These are phyloP conservation scores for Metschnikowia continentalis DNA, from an alignment of 805 yeast genomes.

Conservation along the genomic window DNA sequence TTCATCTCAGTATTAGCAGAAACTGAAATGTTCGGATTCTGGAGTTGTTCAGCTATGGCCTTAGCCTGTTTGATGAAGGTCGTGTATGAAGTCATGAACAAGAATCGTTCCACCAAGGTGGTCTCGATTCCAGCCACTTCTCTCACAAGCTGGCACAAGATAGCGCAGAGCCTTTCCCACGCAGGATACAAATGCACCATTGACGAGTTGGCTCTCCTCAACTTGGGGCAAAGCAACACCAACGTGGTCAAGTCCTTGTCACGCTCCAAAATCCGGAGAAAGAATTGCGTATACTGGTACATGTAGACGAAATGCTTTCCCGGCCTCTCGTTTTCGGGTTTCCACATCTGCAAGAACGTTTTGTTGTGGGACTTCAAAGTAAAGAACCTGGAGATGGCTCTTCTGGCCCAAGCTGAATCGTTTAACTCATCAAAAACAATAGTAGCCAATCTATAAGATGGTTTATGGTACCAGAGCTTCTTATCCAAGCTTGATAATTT, in stretches of 20 bases:
- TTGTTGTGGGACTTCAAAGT: constrained; percentile 64
- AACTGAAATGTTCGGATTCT: constrained; percentile 17
- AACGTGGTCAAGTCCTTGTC: constrained; percentile 57
- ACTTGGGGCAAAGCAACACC: constrained; percentile 58
- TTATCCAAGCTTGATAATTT: constrained; percentile 59
- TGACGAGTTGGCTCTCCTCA: constrained; percentile 74
- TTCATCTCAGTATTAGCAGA: constrained; percentile 34
- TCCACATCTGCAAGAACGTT: constrained; percentile 83
- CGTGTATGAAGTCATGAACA: constrained; percentile 18
- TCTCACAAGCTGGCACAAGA: constrained; percentile 50
- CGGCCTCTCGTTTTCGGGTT: constrained; percentile 85
- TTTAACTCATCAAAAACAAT: constrained; percentile 53
- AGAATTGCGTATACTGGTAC: constrained; percentile 62
- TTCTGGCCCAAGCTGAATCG: constrained; percentile 51
- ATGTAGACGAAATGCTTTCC: constrained; percentile 88
- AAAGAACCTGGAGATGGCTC: constrained; percentile 60
- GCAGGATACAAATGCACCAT: constrained; percentile 61
- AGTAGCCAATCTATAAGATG: constrained; percentile 66
- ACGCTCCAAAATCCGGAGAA: constrained; percentile 50
- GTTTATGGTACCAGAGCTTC: constrained; percentile 89
- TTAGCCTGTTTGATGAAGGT: constrained; percentile 22
- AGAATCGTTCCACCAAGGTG: constrained; percentile 46
- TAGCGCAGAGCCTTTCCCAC: constrained; percentile 61
- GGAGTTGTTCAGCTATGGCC: constrained; percentile 22
- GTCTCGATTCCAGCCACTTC: constrained; percentile 39